Evolutionary conservation across 371 early-diverging fungal genomes (phyloP).

Genomic region (Apophysomyces sp.): DNA sequence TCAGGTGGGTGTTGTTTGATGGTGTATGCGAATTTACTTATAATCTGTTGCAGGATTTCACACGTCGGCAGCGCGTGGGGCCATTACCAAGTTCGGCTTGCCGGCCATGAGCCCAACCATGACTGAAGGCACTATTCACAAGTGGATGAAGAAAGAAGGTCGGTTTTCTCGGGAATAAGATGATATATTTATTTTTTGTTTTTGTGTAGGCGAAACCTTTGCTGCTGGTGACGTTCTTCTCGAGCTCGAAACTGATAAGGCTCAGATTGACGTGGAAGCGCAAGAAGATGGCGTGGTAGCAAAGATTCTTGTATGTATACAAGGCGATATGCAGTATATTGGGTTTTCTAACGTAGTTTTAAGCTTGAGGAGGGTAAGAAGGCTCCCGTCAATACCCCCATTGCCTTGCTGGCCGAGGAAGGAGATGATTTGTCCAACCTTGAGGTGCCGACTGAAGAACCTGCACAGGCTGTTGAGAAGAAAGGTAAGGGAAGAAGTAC

Average conservation of each 20-base stretch:
- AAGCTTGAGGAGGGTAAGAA: slow-evolving; percentile 62
- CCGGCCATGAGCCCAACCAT: slow-evolving; percentile 98
- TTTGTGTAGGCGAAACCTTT: slow-evolving; percentile 72
- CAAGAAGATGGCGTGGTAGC: slow-evolving; percentile 94
- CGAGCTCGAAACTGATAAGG: slow-evolving; percentile 97
- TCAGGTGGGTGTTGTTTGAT: neutral
- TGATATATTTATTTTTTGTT: neutral
- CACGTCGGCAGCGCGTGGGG: slow-evolving; percentile 54
- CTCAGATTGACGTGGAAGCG: slow-evolving; percentile 96
- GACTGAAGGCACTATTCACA: slow-evolving; percentile 92
- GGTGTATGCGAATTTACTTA: neutral
- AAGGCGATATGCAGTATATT: slow-evolving; percentile 32
- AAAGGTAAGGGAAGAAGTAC: neutral
- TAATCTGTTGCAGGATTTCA: slow-evolving; percentile 46
- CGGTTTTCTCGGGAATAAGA: slow-evolving; percentile 5
- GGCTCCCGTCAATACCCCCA: slow-evolving; percentile 66
- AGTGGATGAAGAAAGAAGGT: slow-evolving; percentile 88
- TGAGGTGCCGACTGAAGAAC: slow-evolving; percentile 55
- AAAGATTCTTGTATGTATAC: slow-evolving; percentile 74
- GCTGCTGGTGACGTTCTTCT: slow-evolving; percentile 86
- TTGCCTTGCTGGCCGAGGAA: slow-evolving; percentile 88
- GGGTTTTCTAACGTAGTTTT: neutral
- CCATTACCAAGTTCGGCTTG: slow-evolving; percentile 77
- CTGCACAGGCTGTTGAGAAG: slow-evolving; percentile 36
- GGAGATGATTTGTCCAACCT: slow-evolving; percentile 84